A percentile compares a stretch with the other conserved stretches of the same genome.
phyloP scores from a whole-genome alignment of 176 grass and related monocot genomes.

The Phoenix roebelenii region DNA sequence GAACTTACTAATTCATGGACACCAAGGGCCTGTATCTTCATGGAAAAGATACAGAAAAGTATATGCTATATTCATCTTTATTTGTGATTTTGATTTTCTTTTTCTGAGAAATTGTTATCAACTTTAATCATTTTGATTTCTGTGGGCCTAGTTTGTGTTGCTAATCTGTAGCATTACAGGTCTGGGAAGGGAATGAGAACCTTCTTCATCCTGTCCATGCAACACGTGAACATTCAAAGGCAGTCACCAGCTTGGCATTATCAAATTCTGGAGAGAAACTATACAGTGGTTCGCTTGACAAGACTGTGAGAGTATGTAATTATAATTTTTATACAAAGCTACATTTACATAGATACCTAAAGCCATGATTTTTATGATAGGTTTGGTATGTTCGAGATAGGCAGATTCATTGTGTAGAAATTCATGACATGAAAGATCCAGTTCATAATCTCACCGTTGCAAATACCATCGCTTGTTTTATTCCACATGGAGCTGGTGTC shows the following conservation, averaged over 20 bases:
- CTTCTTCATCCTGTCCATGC: slow-evolving; percentile 36
- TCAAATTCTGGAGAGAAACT: slow-evolving; percentile 36
- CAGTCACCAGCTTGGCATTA: slow-evolving; percentile 43
- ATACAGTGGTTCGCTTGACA: slow-evolving; percentile 55
- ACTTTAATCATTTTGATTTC: too few relatives aligned
- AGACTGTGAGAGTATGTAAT: slow-evolving; percentile 35
- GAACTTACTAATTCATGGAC: too few relatives aligned
- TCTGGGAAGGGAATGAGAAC: slow-evolving; percentile 49
- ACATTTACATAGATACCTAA: too few relatives aligned
- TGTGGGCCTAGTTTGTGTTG: too few relatives aligned
- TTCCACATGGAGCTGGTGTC: slow-evolving; percentile 43
- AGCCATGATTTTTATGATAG: slow-evolving; percentile 8
- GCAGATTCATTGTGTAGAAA: slow-evolving; percentile 31
- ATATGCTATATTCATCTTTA: too few relatives aligned
- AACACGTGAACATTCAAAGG: slow-evolving; percentile 43
- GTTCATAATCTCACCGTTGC: slow-evolving; percentile 41
- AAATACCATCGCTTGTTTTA: slow-evolving; percentile 43
- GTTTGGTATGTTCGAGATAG: slow-evolving; percentile 50
- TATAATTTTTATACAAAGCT: not conserved
- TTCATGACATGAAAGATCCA: slow-evolving; percentile 35
- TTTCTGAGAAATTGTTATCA: too few relatives aligned
- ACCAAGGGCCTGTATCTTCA: too few relatives aligned
- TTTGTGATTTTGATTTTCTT: too few relatives aligned
- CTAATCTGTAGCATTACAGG: slow-evolving; percentile 15
- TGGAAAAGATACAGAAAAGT: too few relatives aligned